Evolutionary conservation across 192 early-diverging fungal species (phyloP).

Genomic region (Pilaira anomala): DNA sequence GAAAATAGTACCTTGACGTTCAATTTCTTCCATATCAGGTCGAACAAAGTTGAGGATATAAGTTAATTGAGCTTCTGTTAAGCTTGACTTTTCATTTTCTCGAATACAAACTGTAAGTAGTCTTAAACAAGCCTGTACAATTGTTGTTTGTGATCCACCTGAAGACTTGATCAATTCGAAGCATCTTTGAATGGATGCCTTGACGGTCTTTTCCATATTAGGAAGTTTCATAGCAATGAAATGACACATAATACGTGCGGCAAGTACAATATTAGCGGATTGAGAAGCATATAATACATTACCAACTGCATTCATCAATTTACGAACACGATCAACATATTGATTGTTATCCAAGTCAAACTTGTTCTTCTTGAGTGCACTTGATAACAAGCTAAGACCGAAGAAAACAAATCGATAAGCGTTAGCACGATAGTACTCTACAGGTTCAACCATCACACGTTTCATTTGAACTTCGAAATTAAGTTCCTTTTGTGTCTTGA

Average conservation of each 20-base stretch:
- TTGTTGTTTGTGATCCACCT: slow-evolving; percentile 56
- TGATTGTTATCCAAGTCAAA: slow-evolving; percentile 54
- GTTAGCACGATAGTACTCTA: slow-evolving; percentile 82
- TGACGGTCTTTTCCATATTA: slow-evolving; percentile 59
- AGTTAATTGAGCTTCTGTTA: slow-evolving; percentile 76
- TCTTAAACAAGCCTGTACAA: slow-evolving; percentile 79
- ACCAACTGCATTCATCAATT: slow-evolving; percentile 78
- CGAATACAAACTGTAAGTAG: slow-evolving; percentile 81
- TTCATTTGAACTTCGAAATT: slow-evolving; percentile 74
- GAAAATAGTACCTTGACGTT: slow-evolving; percentile 80
- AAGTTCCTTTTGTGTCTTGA: slow-evolving; percentile 56
- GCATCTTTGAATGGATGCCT: slow-evolving; percentile 71
- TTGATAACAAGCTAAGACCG: slow-evolving; percentile 81
- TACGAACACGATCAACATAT: slow-evolving; percentile 70
- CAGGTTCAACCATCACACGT: slow-evolving; percentile 54
- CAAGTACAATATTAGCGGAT: slow-evolving; percentile 59
- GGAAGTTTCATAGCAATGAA: slow-evolving; percentile 75
- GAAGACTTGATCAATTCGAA: slow-evolving; percentile 70
- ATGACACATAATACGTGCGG: slow-evolving; percentile 69
- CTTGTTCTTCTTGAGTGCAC: slow-evolving; percentile 58
- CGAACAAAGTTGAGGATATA: slow-evolving; percentile 74
- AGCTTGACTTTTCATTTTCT: slow-evolving; percentile 61
- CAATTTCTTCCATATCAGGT: slow-evolving; percentile 88
- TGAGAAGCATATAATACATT: slow-evolving; percentile 84
- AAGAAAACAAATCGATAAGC: slow-evolving; percentile 91